Evolutionary conservation across 2,329 filamentous ascomycete species (phyloP).

Genomic region (Aureobasidium lini): DNA sequence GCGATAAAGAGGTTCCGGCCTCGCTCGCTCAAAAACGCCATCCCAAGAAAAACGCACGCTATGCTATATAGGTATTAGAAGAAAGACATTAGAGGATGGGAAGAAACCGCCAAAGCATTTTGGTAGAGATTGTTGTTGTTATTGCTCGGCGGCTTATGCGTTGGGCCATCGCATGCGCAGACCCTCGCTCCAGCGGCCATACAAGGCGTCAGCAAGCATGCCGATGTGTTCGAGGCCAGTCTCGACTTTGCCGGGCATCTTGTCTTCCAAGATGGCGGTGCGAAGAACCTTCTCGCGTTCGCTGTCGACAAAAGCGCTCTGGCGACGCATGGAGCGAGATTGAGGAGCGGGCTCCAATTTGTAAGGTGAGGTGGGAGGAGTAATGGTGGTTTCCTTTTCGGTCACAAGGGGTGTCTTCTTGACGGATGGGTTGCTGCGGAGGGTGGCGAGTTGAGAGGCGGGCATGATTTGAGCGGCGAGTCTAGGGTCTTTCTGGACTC

Average conservation of each 20-base stretch:
- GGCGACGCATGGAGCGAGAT: slow-evolving; percentile 50
- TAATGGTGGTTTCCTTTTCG: slow-evolving; percentile 7
- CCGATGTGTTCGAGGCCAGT: slow-evolving; percentile 89
- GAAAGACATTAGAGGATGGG: not conserved
- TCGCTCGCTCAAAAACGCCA: not conserved
- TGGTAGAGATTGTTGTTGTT: not conserved
- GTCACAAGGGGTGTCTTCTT: slow-evolving; percentile 13
- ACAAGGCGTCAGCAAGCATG: slow-evolving; percentile 82
- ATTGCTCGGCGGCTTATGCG: not conserved
- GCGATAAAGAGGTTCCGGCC: not conserved
- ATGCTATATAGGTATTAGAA: slow-evolving; percentile 11
- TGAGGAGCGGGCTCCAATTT: slow-evolving; percentile 70
- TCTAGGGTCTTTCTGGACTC: slow-evolving; percentile 62
- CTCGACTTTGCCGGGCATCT: slow-evolving; percentile 50
- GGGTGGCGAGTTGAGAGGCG: slow-evolving; percentile 28
- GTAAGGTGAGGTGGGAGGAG: slow-evolving; percentile 10
- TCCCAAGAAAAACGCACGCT: not conserved
- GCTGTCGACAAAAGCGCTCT: slow-evolving; percentile 12
- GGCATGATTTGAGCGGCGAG: slow-evolving; percentile 44
- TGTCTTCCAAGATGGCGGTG: slow-evolving; percentile 43
- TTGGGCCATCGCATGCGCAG: slow-evolving; percentile 48
- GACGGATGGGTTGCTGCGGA: slow-evolving; percentile 19
- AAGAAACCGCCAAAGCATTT: not conserved
- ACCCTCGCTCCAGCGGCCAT: slow-evolving; percentile 82
- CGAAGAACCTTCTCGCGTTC: slow-evolving; percentile 30